phyloP scores from a whole-genome alignment of 768 basidiomycete species.

The Tulasnella sp. region DNA sequence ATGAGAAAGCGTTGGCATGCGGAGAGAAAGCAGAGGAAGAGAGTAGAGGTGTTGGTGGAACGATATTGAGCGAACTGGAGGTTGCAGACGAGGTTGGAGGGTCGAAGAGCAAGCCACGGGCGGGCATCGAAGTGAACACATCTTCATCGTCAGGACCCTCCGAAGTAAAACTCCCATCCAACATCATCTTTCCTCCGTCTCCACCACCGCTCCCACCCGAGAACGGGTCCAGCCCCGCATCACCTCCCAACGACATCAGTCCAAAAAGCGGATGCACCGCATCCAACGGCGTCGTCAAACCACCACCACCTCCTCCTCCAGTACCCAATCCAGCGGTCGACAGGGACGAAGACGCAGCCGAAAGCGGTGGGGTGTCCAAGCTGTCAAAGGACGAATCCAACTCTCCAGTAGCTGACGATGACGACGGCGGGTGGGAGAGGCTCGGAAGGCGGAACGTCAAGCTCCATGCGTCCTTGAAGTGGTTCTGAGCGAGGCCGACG shows the following conservation, averaged over 20 bases:
- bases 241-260: not conserved
- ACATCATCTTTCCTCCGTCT: not conserved
- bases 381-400: not conserved
- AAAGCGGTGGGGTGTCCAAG: not conserved
- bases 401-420: not conserved
- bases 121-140: not conserved
- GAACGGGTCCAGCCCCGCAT: not conserved
- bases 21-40: not conserved
- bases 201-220: not conserved
- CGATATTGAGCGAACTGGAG: not conserved
- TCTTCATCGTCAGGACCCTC: not conserved
- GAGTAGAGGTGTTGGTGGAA: not conserved
- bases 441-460: not conserved
- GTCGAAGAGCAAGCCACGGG: not conserved
- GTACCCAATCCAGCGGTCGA: not conserved
- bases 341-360: constrained; percentile 4
- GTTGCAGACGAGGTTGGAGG: constrained; percentile 1
- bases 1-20: not conserved
- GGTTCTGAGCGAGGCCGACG: constrained; percentile 8
- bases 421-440: not conserved
- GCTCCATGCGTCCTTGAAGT: constrained; percentile 12
- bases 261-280: constrained; percentile 5
- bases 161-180: not conserved
- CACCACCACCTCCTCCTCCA: not conserved
- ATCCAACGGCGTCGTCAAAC: constrained; percentile 1